Base-by-base conservation (phyloP, 2,329 filamentous ascomycete species). In the Aureobasidium uvarum region DNA sequence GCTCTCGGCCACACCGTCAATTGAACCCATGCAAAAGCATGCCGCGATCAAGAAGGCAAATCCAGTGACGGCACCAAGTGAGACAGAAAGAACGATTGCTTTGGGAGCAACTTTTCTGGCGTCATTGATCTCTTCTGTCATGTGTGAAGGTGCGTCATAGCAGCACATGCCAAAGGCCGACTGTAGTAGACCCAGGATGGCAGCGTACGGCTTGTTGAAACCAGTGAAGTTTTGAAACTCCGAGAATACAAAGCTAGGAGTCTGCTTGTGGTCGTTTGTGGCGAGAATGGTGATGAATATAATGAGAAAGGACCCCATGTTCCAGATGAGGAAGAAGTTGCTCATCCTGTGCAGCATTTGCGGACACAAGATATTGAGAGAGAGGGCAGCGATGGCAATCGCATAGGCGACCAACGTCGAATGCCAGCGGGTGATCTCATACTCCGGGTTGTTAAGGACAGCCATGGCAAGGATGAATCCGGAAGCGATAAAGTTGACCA, bases 401-500 rank as follows among this genome's bases (percentile, higher is more conserved):
- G 78, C 71, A 66, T 84, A 85, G 3, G 83, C 78, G 0, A 85
- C 75, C 2, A 85, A 74, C 0, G 84, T 82, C 0, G 81, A 82
- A 67, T 85, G 83, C 83, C 84, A 86, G 41, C 83, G 77, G 68
- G 84, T 74, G 64, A 85, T 85, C 1, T 73, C 77, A 67, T 81
- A 86, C 11, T 73, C 72, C 0, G 81, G 81, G 65, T 83, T 79
- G 59, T 81, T 80, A 7, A 86, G 74, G 45, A 84, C 83, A 11
- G 81, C 81, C 68, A 81, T 79, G 5, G 83, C 84, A 0, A 85
- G 79, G 38, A 85, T 74, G 72, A 85, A 85, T 66, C 85, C 85
- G 18, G 83, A 80, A 0, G 76, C 77, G 63, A 85, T 81, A 65
- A 81, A 84, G 70, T 82, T 82, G 70, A 84, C 84, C 0, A 80